Percentiles rank a stretch among this genome's conserved stretches.
Evolutionary conservation across 257 asterid species (phyloP).

Genomic region (Lavandula angustifolia): DNA sequence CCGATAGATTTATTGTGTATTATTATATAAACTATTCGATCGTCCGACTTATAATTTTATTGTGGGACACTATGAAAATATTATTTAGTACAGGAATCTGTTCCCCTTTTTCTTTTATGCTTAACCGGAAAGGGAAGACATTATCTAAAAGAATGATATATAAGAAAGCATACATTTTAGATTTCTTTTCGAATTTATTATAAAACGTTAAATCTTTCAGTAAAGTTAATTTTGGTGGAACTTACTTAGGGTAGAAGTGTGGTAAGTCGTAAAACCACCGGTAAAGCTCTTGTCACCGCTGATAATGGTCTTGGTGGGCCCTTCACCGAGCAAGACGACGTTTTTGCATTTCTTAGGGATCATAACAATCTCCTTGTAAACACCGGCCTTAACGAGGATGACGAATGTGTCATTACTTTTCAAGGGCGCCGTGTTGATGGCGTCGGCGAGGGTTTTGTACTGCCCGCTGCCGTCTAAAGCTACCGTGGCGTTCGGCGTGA

Average conservation of each 20-base stretch:
- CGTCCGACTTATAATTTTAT: no score
- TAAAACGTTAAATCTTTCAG: no score
- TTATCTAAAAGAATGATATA: no score
- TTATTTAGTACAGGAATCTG: no score
- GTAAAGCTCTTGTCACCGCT: conserved; percentile 48
- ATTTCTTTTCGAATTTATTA: no score
- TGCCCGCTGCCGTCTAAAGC: conserved; percentile 69
- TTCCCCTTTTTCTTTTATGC: no score
- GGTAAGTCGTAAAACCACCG: conserved; percentile 49
- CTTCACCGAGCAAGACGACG: conserved; percentile 58
- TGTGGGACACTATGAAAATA: no score
- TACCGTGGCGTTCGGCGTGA: conserved; percentile 50
- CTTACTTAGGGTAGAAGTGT: conserved; percentile 54
- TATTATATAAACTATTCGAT: no score
- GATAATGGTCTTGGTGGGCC: conserved; percentile 57
- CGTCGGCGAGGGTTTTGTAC: conserved; percentile 48
- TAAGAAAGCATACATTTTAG: no score
- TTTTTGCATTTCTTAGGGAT: conserved; percentile 44
- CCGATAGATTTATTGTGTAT: no score
- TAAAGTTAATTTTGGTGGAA: background rate
- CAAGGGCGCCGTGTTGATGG: conserved; percentile 39
- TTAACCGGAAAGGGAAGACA: no score
- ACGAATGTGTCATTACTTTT: conserved; percentile 38
- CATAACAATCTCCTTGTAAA: conserved; percentile 47
- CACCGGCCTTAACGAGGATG: conserved; percentile 62